Evolutionary conservation across 441 rosid genomes (phyloP).

Genomic region (Dalechampia spathulata): DNA sequence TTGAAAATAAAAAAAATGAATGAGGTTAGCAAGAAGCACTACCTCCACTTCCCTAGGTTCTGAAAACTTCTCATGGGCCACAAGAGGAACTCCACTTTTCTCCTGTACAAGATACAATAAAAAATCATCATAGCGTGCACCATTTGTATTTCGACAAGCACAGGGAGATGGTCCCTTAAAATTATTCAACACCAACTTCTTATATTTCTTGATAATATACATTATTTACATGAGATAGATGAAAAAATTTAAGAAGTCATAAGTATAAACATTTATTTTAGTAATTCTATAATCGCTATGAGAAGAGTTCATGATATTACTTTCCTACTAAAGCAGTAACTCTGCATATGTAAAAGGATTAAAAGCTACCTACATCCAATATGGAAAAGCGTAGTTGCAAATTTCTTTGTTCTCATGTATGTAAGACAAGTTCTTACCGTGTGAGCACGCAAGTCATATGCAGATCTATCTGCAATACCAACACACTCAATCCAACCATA

Average conservation of each 20-base stretch:
- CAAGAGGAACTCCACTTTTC: constrained; percentile 58
- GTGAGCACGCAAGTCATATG: constrained; percentile 62
- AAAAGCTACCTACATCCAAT: background rate
- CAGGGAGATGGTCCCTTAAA: too few species aligned
- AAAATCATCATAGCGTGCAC: background rate
- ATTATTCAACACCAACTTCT: background rate
- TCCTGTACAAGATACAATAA: constrained; percentile 32
- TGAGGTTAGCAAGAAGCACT: constrained; percentile 7
- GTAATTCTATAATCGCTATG: too few species aligned
- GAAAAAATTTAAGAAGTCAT: too few species aligned
- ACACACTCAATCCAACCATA: constrained; percentile 87
- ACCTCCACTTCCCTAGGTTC: constrained; percentile 81
- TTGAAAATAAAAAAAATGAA: background rate
- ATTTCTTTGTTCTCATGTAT: background rate
- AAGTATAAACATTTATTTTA: too few species aligned
- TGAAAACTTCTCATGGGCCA: constrained; percentile 55
- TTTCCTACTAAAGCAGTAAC: too few species aligned
- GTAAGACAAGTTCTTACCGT: constrained; percentile 29
- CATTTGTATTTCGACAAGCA: background rate
- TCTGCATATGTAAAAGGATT: background rate
- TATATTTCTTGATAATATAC: background rate
- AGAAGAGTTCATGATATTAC: too few species aligned
- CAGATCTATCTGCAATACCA: constrained; percentile 81
- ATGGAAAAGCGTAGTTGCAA: background rate
- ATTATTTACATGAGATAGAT: background rate